Evolutionary conservation across 116 monocot species (phyloP).

Genomic region (Zostera marina): DNA sequence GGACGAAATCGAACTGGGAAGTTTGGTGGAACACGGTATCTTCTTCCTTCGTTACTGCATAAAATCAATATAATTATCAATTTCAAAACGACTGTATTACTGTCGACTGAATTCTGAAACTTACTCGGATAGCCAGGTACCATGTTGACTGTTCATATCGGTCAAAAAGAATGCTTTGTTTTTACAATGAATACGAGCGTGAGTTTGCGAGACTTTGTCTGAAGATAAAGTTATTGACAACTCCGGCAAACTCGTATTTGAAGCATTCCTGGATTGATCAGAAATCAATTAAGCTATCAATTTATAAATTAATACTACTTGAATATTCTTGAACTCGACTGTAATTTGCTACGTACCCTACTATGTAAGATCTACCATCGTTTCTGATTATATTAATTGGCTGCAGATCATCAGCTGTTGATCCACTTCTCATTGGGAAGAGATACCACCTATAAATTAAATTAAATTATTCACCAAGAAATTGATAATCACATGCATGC

Average conservation of each 20-base stretch:
- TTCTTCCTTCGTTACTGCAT: conserved; percentile 76
- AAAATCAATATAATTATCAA: not conserved
- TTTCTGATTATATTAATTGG: conserved; percentile 58
- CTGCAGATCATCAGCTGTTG: conserved; percentile 13
- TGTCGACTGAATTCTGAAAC: too few relatives aligned
- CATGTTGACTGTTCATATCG: conserved; percentile 65
- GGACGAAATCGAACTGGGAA: conserved; percentile 65
- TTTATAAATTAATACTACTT: too few relatives aligned
- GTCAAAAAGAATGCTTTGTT: conserved; percentile 77
- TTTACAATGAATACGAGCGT: conserved; percentile 70
- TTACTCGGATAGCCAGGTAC: conserved; percentile 88
- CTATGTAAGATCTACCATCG: conserved; percentile 22
- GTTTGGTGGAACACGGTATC: conserved; percentile 41
- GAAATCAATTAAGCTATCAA: not conserved
- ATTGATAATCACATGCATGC: not conserved
- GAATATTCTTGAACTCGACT: too few relatives aligned
- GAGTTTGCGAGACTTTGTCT: conserved; percentile 57
- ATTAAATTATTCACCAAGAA: not conserved
- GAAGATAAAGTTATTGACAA: conserved; percentile 41
- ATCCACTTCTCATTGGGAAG: conserved; percentile 33
- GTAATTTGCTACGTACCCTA: conserved; percentile 39
- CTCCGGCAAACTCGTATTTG: conserved; percentile 10
- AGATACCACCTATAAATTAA: conserved; percentile 62
- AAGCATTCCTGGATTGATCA: conserved; percentile 28
- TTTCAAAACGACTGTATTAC: too few relatives aligned